Evolutionary conservation across 768 basidiomycete genomes (phyloP).

Genomic region (Tricholoma hemisulphureum): DNA sequence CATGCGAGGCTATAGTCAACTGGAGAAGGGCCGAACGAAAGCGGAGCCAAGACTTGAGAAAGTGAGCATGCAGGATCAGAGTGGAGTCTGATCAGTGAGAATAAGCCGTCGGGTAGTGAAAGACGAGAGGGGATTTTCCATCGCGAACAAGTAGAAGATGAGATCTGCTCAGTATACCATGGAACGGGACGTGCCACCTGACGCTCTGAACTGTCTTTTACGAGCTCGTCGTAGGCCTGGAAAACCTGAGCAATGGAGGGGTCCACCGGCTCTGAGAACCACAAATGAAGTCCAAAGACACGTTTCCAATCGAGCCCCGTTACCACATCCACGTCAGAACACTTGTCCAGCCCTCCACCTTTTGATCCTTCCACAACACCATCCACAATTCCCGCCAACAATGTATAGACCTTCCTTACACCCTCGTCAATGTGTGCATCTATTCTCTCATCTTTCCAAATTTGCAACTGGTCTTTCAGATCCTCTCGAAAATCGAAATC

Average conservation of each 20-base stretch:
- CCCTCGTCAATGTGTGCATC: slow-evolving; percentile 65
- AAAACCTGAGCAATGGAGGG: slow-evolving; percentile 71
- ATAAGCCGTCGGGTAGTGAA: slow-evolving; percentile 68
- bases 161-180: slow-evolving; percentile 41
- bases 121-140: slow-evolving; percentile 47
- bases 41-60: slow-evolving; percentile 66
- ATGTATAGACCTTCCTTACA: slow-evolving; percentile 77
- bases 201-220: slow-evolving; percentile 32
- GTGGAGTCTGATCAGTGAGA: slow-evolving; percentile 75
- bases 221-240: slow-evolving; percentile 51
- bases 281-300: slow-evolving; percentile 84
- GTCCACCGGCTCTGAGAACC: slow-evolving; percentile 78
- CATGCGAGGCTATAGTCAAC: slow-evolving; percentile 84
- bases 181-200: slow-evolving; percentile 56
- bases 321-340: slow-evolving; percentile 59
- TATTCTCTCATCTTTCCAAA: slow-evolving; percentile 80
- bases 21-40: slow-evolving; percentile 72
- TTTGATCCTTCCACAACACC: slow-evolving; percentile 54
- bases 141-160: slow-evolving; percentile 14
- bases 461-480: slow-evolving; percentile 67
- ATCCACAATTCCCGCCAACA: slow-evolving; percentile 73
- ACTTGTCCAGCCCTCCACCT: slow-evolving; percentile 49
- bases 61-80: slow-evolving; percentile 69
- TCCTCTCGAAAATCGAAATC: slow-evolving; percentile 73
- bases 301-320: slow-evolving; percentile 92